A percentile compares a stretch with the other conserved stretches of the same genome.
These are phyloP conservation scores for Aureobasidium musti DNA, from an alignment of 2,329 filamentous ascomycete species.

Conservation along the genomic window DNA sequence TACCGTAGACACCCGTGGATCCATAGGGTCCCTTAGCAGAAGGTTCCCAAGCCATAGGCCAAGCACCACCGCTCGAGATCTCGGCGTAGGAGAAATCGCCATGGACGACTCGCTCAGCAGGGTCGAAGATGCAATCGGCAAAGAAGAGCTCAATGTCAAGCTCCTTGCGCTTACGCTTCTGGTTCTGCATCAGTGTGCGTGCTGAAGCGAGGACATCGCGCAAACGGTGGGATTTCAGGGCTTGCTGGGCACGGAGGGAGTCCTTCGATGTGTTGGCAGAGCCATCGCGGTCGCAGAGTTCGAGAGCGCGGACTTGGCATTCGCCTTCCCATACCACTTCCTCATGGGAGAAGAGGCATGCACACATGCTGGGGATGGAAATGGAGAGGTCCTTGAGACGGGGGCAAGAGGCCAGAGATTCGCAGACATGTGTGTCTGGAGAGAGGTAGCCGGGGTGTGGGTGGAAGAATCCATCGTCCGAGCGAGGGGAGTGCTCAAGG, in stretches of 20 bases:
- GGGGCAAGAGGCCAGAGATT: conserved; percentile 50
- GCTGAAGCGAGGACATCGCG: conserved; percentile 46
- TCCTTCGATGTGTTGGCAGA: conserved; percentile 36
- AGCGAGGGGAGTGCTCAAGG: conserved; percentile 57
- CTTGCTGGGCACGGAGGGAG: conserved; percentile 30
- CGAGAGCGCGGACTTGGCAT: conserved; percentile 53
- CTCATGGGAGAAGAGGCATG: conserved; percentile 50
- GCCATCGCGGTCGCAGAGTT: conserved; percentile 44
- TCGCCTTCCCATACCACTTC: conserved; percentile 51
- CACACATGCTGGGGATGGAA: conserved; percentile 52
- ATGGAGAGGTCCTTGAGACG: conserved; percentile 53
- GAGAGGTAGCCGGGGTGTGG: conserved; percentile 49
- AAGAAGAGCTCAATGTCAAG: conserved; percentile 55
- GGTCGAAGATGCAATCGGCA: conserved; percentile 55
- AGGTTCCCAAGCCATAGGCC: conserved; percentile 45
- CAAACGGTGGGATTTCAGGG: conserved; percentile 38
- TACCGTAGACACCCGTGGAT: conserved; percentile 53
- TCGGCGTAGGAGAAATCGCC: conserved; percentile 52
- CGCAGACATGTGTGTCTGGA: conserved; percentile 50
- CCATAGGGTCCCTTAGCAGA: conserved; percentile 54
- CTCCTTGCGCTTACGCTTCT: conserved; percentile 43
- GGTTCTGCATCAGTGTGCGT: conserved; percentile 45
- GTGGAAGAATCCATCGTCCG: conserved; percentile 55
- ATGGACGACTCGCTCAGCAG: conserved; percentile 49
- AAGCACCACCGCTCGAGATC: conserved; percentile 45